Evolutionary conservation across 2,329 filamentous ascomycete species (phyloP).

Genomic region (Xylariaceae sp.): DNA sequence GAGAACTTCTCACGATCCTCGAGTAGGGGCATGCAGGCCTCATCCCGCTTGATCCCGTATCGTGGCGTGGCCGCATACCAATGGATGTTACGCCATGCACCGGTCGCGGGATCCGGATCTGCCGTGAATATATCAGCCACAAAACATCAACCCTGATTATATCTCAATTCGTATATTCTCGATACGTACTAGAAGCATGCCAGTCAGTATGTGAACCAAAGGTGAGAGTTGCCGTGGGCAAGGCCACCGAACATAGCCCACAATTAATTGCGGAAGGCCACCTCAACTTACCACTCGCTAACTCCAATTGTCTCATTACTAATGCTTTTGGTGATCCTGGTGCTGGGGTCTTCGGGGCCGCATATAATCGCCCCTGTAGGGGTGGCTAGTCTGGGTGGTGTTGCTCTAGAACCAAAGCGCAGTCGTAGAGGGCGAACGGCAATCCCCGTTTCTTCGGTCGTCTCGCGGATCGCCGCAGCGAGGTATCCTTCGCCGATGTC

Average conservation of each 20-base stretch:
- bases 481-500: conserved; percentile 44
- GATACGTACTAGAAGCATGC: conserved; percentile 24
- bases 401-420: conserved; percentile 42
- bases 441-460: conserved; percentile 47
- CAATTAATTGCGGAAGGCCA: conserved; percentile 1
- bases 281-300: conserved; percentile 30
- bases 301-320: conserved; percentile 30
- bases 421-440: conserved; percentile 37
- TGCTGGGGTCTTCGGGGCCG: conserved; percentile 24
- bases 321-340: conserved; percentile 28
- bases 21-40: conserved; percentile 27
- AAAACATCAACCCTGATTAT: not conserved
- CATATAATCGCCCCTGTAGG: conserved; percentile 15
- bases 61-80: conserved; percentile 29
- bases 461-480: conserved; percentile 43
- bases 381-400: conserved; percentile 28
- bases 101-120: conserved; percentile 34
- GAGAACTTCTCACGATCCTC: conserved; percentile 31
- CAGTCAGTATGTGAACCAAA: conserved; percentile 4
- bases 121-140: conserved; percentile 13
- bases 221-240: not conserved
- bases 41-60: conserved; percentile 24
- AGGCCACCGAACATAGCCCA: conserved; percentile 1
- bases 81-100: conserved; percentile 28
- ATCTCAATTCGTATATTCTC: conserved; percentile 3